Percentiles rank a stretch among this genome's conserved stretches.
phyloP scores from a whole-genome alignment of 257 asterid genomes.

The Linaria vulgaris region DNA sequence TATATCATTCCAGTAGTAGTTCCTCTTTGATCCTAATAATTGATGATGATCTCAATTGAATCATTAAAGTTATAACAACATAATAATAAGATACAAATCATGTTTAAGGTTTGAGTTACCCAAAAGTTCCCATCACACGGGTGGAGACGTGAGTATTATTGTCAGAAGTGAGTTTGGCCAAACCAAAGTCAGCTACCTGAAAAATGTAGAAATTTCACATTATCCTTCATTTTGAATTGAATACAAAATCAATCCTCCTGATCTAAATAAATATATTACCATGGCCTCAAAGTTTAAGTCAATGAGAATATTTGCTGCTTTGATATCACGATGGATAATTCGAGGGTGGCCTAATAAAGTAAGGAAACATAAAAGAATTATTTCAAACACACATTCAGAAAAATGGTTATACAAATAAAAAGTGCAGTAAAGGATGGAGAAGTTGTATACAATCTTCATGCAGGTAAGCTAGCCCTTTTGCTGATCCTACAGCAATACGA shows the following conservation, averaged over 20 bases:
- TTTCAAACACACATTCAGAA: not conserved
- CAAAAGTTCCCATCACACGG: conserved; percentile 99
- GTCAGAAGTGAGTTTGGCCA: conserved; percentile 89
- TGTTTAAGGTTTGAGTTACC: conserved; percentile 40
- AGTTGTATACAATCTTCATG: conserved; percentile 81
- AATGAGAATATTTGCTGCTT: conserved; percentile 60
- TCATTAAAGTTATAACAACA: no score
- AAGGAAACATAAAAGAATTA: not conserved
- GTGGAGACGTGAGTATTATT: conserved; percentile 88
- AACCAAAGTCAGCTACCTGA: conserved; percentile 96
- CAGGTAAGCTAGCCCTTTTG: conserved; percentile 86
- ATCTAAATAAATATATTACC: conserved; percentile 30
- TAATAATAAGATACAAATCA: not conserved
- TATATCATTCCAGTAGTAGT: no score
- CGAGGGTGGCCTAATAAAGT: conserved; percentile 48
- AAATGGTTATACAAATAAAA: not conserved
- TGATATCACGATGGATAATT: conserved; percentile 61
- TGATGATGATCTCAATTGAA: no score
- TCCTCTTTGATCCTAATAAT: no score
- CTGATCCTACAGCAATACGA: conserved; percentile 88
- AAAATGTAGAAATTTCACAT: conserved; percentile 1
- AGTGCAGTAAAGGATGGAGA: not conserved
- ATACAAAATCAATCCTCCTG: not conserved
- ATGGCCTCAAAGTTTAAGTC: conserved; percentile 62
- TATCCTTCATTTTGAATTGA: not conserved